Evolutionary conservation across 257 asterid species (phyloP).

Genomic region (Cruciata laevipes): DNA sequence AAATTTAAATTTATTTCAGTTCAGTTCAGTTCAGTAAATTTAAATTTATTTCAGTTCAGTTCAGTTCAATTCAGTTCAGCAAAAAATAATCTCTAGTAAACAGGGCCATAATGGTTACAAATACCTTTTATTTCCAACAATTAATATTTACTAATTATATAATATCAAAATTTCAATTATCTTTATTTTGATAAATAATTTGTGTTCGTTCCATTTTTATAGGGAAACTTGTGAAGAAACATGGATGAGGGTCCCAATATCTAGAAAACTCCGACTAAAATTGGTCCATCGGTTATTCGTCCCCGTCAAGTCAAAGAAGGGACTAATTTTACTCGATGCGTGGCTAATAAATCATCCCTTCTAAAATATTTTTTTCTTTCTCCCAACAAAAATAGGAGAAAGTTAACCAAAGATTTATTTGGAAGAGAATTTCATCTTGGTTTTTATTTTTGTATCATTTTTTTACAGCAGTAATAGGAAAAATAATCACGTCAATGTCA

Average conservation of each 20-base stretch:
- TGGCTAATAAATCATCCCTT: background rate
- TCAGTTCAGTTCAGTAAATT: too few relatives aligned
- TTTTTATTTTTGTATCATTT: background rate
- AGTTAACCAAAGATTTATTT: background rate
- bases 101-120: too few relatives aligned
- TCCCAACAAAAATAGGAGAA: background rate
- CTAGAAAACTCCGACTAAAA: background rate
- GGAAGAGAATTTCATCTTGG: background rate
- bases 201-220: background rate
- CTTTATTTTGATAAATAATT: too few relatives aligned
- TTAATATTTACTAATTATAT: too few relatives aligned
- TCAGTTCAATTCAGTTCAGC: too few relatives aligned
- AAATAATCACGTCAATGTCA: slow-evolving; percentile 41
- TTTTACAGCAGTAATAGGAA: background rate
- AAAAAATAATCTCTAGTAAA: too few relatives aligned
- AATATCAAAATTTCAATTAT: too few relatives aligned
- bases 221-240: background rate
- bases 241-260: background rate
- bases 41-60: too few relatives aligned
- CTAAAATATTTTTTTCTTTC: background rate
- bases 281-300: background rate
- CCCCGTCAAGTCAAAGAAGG: background rate
- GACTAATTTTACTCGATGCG: background rate
- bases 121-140: too few relatives aligned
- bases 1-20: too few relatives aligned